Evolutionary conservation across 805 yeast species (phyloP).

Genomic region (Candida arabinofermentans): DNA sequence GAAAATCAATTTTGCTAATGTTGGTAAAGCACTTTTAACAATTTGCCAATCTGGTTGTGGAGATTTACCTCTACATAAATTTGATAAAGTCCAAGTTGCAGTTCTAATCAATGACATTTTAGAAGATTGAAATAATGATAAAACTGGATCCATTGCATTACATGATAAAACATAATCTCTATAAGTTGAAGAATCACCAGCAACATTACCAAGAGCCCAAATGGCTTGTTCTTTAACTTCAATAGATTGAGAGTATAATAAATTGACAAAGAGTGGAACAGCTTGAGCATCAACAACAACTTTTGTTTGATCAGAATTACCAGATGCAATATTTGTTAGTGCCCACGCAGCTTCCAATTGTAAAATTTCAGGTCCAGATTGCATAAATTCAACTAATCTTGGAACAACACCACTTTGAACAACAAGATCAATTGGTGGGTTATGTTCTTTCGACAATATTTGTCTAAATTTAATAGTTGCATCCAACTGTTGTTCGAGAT

Average conservation of each 20-base stretch:
- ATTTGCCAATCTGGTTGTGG: constrained; percentile 95
- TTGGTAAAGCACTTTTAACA: constrained; percentile 85
- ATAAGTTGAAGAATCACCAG: constrained; percentile 90
- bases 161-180: constrained; percentile 85
- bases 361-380: constrained; percentile 73
- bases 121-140: constrained; percentile 71
- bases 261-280: constrained; percentile 82
- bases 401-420: constrained; percentile 94
- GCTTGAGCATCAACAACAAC: constrained; percentile 92
- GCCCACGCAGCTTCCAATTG: constrained; percentile 99
- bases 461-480: constrained; percentile 94
- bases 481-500: constrained; percentile 73
- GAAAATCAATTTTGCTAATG: constrained; percentile 84
- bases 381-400: constrained; percentile 81
- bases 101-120: constrained; percentile 91
- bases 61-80: constrained; percentile 91
- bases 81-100: constrained; percentile 97
- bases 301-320: constrained; percentile 82
- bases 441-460: constrained; percentile 86
- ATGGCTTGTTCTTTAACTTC: constrained; percentile 98
- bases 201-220: constrained; percentile 99
- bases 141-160: constrained; percentile 86
- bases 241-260: constrained; percentile 72
- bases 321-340: constrained; percentile 96
- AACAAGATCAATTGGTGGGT: constrained; percentile 94